Conservation (phyloP, 257 asterid species). For the Gynochthodes officinalis region DNA sequence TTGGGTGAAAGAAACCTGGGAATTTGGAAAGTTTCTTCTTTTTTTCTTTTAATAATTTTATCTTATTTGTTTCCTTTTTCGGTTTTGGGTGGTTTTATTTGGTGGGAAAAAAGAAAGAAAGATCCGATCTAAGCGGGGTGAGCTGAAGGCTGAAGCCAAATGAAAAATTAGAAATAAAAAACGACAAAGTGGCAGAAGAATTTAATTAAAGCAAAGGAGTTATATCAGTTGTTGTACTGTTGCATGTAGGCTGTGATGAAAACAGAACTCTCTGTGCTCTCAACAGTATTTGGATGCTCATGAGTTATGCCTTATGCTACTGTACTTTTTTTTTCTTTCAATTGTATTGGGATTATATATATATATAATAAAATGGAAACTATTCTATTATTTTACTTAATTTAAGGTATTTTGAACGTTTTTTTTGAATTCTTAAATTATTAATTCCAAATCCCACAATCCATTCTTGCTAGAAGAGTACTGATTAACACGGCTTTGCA, state of each 20-base stretch:
- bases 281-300: not conserved
- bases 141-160: slow-evolving; percentile 4
- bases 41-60: not conserved
- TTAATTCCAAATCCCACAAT: no score
- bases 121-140: slow-evolving; percentile 82
- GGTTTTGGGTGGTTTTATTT: slow-evolving; percentile 31
- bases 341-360: not conserved
- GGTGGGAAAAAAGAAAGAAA: slow-evolving; percentile 42
- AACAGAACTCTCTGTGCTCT: not conserved
- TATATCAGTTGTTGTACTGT: slow-evolving; percentile 16
- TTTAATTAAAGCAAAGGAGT: slow-evolving; percentile 21
- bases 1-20: slow-evolving; percentile 9
- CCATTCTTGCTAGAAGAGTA: no score
- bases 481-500: no score
- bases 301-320: not conserved
- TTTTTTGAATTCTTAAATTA: no score
- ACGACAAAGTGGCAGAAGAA: slow-evolving; percentile 17
- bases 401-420: no score
- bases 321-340: not conserved
- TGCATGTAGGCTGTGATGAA: slow-evolving; percentile 26
- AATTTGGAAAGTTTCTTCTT: slow-evolving; percentile 5
- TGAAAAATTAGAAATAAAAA: not conserved
- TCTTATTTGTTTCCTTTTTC: not conserved
- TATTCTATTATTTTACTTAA: no score
- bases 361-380: no score